Evolutionary conservation across 495 filamentous ascomycete genomes (phyloP).

Genomic region (Aspergillus baeticus): DNA sequence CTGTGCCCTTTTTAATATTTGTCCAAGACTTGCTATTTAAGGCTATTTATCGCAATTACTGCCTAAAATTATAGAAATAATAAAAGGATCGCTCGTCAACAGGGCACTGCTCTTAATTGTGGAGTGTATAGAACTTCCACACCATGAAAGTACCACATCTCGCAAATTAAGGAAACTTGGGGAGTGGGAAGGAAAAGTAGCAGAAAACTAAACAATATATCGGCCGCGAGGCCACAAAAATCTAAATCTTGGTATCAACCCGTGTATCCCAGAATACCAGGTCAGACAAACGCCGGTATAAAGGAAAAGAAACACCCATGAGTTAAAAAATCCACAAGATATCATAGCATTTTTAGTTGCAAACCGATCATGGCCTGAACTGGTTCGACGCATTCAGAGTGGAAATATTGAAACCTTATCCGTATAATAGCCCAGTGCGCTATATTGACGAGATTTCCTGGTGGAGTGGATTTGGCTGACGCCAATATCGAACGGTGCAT

Average conservation of each 20-base stretch:
- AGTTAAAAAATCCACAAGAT: constrained; percentile 12
- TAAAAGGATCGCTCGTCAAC: neutral
- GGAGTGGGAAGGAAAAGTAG: constrained; percentile 11
- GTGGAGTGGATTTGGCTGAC: no score
- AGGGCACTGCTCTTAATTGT: constrained; percentile 19
- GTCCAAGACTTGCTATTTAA: constrained; percentile 5
- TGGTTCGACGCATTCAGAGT: no score
- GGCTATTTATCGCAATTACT: constrained; percentile 11
- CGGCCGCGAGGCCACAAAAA: constrained; percentile 46
- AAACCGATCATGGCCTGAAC: constrained; percentile 28
- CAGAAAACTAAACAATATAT: constrained; percentile 27
- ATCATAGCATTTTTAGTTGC: constrained; percentile 33
- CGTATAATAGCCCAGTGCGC: no score
- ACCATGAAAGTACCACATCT: constrained; percentile 17
- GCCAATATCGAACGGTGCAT: no score
- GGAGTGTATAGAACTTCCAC: constrained; percentile 17
- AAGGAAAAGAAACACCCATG: constrained; percentile 22
- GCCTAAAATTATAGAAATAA: constrained; percentile 7
- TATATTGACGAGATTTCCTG: no score
- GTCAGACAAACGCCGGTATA: constrained; percentile 37
- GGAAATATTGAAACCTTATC: no score
- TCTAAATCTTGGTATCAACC: constrained; percentile 48
- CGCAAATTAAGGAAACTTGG: constrained; percentile 16
- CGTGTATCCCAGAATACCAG: constrained; percentile 42
- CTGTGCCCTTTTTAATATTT: constrained; percentile 4